phyloP scores from a whole-genome alignment of 1,284 basidiomycete species.

The Macrocystidia cucumis region DNA sequence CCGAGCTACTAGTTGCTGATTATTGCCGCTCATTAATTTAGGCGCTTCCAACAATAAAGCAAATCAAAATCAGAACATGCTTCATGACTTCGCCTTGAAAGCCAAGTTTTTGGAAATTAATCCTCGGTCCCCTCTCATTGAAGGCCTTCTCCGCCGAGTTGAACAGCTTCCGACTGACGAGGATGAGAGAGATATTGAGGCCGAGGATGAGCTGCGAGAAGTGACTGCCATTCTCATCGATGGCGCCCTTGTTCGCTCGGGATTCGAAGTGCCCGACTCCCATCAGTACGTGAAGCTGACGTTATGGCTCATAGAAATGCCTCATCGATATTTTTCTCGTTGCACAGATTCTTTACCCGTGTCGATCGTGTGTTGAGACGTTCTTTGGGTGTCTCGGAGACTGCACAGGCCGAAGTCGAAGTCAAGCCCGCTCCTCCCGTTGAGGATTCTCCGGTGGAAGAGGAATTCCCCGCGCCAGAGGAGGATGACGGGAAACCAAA shows the following conservation, averaged over 20 bases:
- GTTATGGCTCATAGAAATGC: conserved; percentile 2
- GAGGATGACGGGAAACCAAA: conserved; percentile 43
- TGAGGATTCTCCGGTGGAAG: conserved; percentile 42
- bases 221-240: conserved; percentile 80
- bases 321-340: conserved; percentile 5
- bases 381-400: conserved; percentile 83
- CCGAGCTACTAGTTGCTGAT: not conserved
- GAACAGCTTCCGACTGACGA: conserved; percentile 56
- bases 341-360: conserved; percentile 74
- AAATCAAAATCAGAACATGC: conserved; percentile 37
- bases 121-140: conserved; percentile 88
- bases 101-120: conserved; percentile 90
- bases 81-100: conserved; percentile 68
- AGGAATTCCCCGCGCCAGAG: conserved; percentile 21
- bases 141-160: conserved; percentile 78
- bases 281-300: conserved; percentile 54
- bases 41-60: conserved; percentile 49
- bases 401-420: conserved; percentile 65
- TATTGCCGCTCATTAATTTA: conserved; percentile 11
- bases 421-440: conserved; percentile 87
- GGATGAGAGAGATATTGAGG: conserved; percentile 49
- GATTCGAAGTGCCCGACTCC: conserved; percentile 82
- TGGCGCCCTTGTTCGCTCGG: conserved; percentile 85
- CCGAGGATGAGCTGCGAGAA: conserved; percentile 63
- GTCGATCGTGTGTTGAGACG: conserved; percentile 85